Evolutionary conservation across 2,329 filamentous ascomycete genomes (phyloP), one percentile per base, ranked within the genome.

Genomic region (Clarireedia homoeocarpa): DNA sequence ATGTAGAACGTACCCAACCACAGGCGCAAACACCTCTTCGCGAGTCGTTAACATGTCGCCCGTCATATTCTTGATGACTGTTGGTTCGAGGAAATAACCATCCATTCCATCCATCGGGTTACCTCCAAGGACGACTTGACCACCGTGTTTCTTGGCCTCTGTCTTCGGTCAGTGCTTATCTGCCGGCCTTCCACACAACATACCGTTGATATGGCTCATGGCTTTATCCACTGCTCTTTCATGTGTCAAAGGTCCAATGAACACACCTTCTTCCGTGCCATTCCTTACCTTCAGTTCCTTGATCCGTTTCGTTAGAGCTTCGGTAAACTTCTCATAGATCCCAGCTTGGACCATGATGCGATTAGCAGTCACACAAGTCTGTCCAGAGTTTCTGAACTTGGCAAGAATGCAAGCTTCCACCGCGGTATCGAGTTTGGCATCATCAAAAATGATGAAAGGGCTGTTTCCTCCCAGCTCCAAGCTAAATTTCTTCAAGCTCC

Each of bases 31-130:
- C 0, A 91, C 96, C 76, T 96, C 92, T 71, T 20, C 20, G 10
- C n/a, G 20, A 45, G n/a, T 40, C 20, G 42, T 23, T 12, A 23
- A 45, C 42, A 45, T 45, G 4, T 40, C 10, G 6, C n/a, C n/a
- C n/a, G 1, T 96, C 91, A 95, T 91, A 61, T 87, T 87, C 6
- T 86, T 84, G 59, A 96, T 80, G 39, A 96, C 88, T 0, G 92
- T 96, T 2, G 88, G 89, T 67, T 89, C 17, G 80, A 73, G 86
- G 95, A 75, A 94, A 45, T 10, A 20, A 9, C 10, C 20, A 17
- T 17, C 42, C 42, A 45, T 45, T 14, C n/a, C 20, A 20, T 45
- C n/a, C 20, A 45, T 10, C 12, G 42, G 17, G 14, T 15, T 23
- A n/a, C 4, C 42, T 20, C 20, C n/a, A 1, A 17, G 42, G 20